Base-by-base conservation (phyloP, 1,284 basidiomycete genomes). In the Sphagnurus paluster region DNA sequence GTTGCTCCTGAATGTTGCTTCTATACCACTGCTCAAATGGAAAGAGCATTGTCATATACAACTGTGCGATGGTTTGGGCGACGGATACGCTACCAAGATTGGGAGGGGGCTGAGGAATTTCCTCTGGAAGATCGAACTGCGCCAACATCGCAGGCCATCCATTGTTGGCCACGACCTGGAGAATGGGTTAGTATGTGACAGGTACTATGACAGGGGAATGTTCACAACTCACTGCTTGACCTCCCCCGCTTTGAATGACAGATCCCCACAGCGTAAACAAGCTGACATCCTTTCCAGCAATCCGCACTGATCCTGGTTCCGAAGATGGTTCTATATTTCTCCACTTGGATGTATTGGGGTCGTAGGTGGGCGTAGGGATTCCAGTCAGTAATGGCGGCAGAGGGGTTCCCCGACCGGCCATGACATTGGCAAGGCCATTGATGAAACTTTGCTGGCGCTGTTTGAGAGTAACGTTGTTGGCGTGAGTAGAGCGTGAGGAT, bases 231-330 rank as follows among this genome's bases (percentile, higher is more conserved):
- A 88, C 87, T 58, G 73, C 77, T 52, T 68, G 63, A 13, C 72
- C 67, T 25, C 86, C 86, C 29, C 87, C 86, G 28, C 67, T 57
- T 50, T 77, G 69, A 46, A 69, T 66, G 30, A 86, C 81, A 32
- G 77, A 48, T 9, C 69, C 70, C 81, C 82, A 90, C 6, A 90
- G 66, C 55, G 73, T 83, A 65, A 88, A 86, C 32, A 93, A 63
- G 56, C 86, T 85, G 40, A 93, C 72, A 59, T 93, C 90, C 64
- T 82, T 89, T 16, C 88, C 89, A 2, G 83, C 81, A 35, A 93
- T 59, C 48, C 80, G 78, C 57, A 90, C 71, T 30, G 73, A 65
- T 35, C 87, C 87, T 13, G 73, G 53, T 50, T 87, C 86, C 21
- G 71, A 58, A 5, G 76, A 76, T 32, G 74, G 68, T 49, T 89